Evolutionary conservation across 108 stramenopile genomes (phyloP).

Genomic region (Pseudonitzschia pungens): DNA sequence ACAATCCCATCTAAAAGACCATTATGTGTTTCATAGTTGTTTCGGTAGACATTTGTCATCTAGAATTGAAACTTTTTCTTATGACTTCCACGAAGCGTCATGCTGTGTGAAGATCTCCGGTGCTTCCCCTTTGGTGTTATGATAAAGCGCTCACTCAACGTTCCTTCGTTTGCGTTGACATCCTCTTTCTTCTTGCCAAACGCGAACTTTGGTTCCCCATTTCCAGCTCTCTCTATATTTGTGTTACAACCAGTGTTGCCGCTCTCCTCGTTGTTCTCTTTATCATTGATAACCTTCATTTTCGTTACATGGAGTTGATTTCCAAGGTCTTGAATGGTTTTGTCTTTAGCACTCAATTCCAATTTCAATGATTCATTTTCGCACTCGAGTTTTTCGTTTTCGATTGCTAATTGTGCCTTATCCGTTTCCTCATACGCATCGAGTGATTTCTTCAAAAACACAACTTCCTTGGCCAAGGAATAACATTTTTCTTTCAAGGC

Average conservation of each 20-base stretch:
- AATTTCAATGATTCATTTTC: slow-evolving; percentile 3
- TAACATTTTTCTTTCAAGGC: background rate
- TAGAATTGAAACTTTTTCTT: background rate
- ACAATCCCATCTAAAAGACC: background rate
- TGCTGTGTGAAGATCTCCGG: background rate
- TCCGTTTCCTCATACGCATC: background rate
- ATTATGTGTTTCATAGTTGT: background rate
- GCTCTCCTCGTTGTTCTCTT: background rate
- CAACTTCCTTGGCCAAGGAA: background rate
- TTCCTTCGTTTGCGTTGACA: background rate
- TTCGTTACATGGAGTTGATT: background rate
- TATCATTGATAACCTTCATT: background rate
- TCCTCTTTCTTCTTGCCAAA: background rate
- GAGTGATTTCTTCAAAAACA: background rate
- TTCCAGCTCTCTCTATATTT: no score
- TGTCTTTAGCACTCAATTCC: background rate
- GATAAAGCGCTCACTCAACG: background rate
- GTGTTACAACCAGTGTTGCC: no score
- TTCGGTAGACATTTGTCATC: background rate
- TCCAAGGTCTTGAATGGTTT: background rate
- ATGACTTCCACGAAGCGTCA: background rate
- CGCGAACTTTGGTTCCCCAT: background rate
- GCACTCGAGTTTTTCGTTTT: background rate
- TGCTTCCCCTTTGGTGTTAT: background rate
- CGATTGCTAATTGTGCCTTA: background rate